A percentile compares a stretch with the other conserved stretches of the same genome.
Evolutionary conservation across 441 rosid genomes (phyloP).

Genomic region (Croton setiger): DNA sequence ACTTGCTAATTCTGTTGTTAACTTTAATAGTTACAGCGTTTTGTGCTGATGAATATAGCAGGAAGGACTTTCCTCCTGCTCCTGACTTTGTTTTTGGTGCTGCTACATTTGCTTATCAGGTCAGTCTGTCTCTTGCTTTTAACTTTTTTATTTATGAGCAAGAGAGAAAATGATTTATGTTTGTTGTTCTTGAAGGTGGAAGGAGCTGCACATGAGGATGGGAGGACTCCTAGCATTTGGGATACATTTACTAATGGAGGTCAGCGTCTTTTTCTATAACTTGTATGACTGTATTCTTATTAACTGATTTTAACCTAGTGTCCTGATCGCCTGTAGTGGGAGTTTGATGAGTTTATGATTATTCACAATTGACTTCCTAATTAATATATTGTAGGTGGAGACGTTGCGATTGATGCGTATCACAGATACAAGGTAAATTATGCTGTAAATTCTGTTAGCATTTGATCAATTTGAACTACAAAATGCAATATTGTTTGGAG

Average conservation of each 20-base stretch:
- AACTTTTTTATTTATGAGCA: not conserved
- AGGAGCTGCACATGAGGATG: slow-evolving; percentile 63
- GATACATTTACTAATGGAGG: slow-evolving; percentile 49
- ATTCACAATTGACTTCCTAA: not conserved
- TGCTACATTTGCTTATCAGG: slow-evolving; percentile 66
- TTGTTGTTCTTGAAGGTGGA: slow-evolving; percentile 34
- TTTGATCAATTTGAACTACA: not conserved
- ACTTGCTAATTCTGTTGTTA: slow-evolving; percentile 20
- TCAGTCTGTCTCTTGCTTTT: slow-evolving; percentile 1
- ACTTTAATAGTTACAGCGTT: slow-evolving; percentile 13
- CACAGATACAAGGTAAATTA: slow-evolving; percentile 58
- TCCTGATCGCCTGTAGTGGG: not conserved
- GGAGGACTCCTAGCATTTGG: slow-evolving; percentile 61
- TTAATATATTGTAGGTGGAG: slow-evolving; percentile 41
- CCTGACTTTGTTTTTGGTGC: slow-evolving; percentile 56
- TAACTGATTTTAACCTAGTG: not conserved
- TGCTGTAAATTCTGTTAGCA: not conserved
- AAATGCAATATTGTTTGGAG: too few relatives aligned
- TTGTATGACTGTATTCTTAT: not conserved
- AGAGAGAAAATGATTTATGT: not conserved
- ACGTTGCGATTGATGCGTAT: slow-evolving; percentile 54
- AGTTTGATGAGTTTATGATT: not conserved
- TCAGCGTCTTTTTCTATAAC: slow-evolving; percentile 15
- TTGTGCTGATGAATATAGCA: slow-evolving; percentile 34
- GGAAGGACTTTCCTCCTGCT: slow-evolving; percentile 50